Evolutionary conservation across 2,329 filamentous ascomycete genomes (phyloP).

Genomic region (Trichoderma semiorbis): DNA sequence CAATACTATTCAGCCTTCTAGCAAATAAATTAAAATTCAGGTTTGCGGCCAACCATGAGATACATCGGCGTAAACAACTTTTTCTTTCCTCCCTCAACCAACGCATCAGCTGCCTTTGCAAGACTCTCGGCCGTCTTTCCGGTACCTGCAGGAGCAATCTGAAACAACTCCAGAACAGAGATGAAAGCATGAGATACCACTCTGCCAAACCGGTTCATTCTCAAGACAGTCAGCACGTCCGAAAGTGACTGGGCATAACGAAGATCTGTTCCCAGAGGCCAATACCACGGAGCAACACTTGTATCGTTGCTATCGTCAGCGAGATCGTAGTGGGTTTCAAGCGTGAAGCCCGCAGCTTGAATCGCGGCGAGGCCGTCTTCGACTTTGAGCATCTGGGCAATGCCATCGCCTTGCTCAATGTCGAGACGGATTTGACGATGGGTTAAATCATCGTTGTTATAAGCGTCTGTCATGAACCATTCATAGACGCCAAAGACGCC

Average conservation of each 20-base stretch:
- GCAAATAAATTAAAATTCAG: conserved; percentile 32
- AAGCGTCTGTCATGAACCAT: conserved; percentile 97
- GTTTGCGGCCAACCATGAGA: conserved; percentile 85
- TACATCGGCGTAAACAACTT: conserved; percentile 97
- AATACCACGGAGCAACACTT: conserved; percentile 86
- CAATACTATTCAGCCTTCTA: not conserved
- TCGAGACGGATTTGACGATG: conserved; percentile 89
- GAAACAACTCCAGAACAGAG: conserved; percentile 65
- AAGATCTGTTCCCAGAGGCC: conserved; percentile 72
- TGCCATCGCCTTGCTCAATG: conserved; percentile 94
- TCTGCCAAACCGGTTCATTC: conserved; percentile 81
- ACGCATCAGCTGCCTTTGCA: conserved; percentile 69
- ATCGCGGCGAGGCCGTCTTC: conserved; percentile 79
- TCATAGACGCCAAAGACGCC: conserved; percentile 97
- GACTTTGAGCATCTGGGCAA: conserved; percentile 93
- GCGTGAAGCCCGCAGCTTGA: conserved; percentile 79
- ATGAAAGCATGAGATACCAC: conserved; percentile 68
- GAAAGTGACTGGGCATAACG: conserved; percentile 70
- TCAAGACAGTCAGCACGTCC: conserved; percentile 72
- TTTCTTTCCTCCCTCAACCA: conserved; percentile 77
- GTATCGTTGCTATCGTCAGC: conserved; percentile 57
- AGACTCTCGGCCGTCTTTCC: conserved; percentile 85
- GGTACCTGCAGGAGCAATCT: conserved; percentile 71
- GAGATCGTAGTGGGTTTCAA: conserved; percentile 82
- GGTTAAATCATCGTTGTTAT: conserved; percentile 81